Conservation (phyloP, 2,329 filamentous ascomycete species). For the Trichophyton rubrum region DNA sequence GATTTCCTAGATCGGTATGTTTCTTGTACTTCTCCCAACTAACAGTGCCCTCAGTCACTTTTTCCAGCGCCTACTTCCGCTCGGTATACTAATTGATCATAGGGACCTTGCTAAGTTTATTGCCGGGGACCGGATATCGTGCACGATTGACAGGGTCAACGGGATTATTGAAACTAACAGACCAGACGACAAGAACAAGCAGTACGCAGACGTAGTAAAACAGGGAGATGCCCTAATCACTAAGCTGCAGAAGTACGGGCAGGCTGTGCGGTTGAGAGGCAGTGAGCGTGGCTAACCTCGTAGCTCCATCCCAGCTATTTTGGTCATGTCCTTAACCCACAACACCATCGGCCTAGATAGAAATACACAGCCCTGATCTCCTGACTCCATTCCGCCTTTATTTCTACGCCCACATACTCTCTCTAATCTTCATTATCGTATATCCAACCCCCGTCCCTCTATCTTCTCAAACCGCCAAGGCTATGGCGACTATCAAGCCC, state of each 20-base stretch:
- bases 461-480: neutral
- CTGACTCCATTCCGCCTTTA: neutral
- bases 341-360: neutral
- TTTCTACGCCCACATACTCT: too few species aligned
- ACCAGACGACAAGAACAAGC: conserved; percentile 98
- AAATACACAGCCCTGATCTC: neutral
- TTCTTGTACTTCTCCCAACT: neutral
- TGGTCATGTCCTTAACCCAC: neutral
- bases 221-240: conserved; percentile 97
- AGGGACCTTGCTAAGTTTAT: conserved; percentile 97
- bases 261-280: conserved; percentile 83
- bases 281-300: conserved; percentile 66
- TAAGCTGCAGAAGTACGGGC: conserved; percentile 97
- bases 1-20: conserved; percentile 84
- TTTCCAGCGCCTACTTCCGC: conserved; percentile 12
- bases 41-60: neutral
- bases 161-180: conserved; percentile 97
- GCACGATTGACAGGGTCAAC: conserved; percentile 93
- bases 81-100: neutral
- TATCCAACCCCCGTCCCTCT: neutral
- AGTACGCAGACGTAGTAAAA: conserved; percentile 95
- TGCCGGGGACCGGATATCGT: conserved; percentile 81
- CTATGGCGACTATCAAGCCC: neutral
- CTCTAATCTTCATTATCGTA: too few species aligned
- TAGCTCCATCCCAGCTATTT: neutral